These are phyloP conservation scores for Monosporozyma yasuniensis DNA, from an alignment of 805 yeast species.

Conservation along the genomic window DNA sequence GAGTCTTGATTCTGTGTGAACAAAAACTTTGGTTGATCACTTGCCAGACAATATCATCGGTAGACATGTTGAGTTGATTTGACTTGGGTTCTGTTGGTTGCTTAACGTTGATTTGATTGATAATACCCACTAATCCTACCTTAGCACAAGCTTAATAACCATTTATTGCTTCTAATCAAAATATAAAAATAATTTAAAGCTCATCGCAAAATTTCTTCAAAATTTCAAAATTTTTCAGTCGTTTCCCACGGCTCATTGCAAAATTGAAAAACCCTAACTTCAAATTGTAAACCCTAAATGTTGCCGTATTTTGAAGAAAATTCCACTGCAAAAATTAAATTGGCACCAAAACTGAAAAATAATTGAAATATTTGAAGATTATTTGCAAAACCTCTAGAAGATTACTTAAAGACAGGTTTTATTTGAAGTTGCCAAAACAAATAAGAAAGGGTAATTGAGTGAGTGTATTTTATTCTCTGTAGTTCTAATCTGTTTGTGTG, in stretches of 20 bases:
- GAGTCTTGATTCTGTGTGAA: conserved; percentile 84
- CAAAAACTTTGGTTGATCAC: conserved; percentile 93
- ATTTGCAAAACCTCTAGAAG: too few species aligned
- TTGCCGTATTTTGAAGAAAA: not conserved
- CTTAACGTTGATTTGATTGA: too few species aligned
- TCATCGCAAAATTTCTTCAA: conserved; percentile 6
- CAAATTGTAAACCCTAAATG: not conserved
- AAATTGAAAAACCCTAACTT: not conserved
- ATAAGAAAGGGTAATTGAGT: not conserved
- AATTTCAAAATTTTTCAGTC: conserved; percentile 6
- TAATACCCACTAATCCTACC: too few species aligned
- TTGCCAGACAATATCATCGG: conserved; percentile 90
- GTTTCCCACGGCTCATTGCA: not conserved
- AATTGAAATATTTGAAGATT: too few species aligned
- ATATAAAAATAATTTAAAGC: too few species aligned
- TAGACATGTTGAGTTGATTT: conserved; percentile 30
- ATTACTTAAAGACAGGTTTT: too few species aligned
- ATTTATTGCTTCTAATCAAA: not conserved
- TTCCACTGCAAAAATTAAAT: too few species aligned
- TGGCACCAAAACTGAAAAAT: too few species aligned
- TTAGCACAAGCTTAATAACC: too few species aligned
- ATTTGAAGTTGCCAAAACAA: too few species aligned
- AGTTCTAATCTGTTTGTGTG: too few species aligned
- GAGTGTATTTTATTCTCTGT: too few species aligned
- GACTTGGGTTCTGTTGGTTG: not conserved